Evolutionary conservation across 345 rosid species (phyloP), one percentile per base, ranked within the genome.

Genomic region (Alliaria petiolata): DNA sequence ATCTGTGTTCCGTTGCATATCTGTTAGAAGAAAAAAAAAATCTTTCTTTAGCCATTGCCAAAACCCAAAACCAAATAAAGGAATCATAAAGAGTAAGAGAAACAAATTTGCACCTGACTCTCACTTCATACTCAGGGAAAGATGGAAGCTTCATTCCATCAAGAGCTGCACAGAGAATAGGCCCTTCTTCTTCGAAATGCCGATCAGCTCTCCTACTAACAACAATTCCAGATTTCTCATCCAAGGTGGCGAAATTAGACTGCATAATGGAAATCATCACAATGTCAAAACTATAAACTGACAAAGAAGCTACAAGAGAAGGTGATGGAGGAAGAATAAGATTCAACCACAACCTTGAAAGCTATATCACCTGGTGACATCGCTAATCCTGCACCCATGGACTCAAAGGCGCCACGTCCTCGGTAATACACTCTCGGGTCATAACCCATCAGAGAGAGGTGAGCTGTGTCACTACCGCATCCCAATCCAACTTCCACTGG

Each of bases 401-500:
- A 95, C 76, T 95, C 99, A 61, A 91, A 91, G 0, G 99, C 96
- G 25, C 99, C 99, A 62, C 96, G 87, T 47, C 99, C 99, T 53
- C 84, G 77, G 67, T 93, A 91, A 77, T 95, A 95, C 8, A 89
- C 95, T 78, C 90, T 82, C 0, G 99, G 99, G 51, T 95, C 84
- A 82, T 91, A 93, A 62, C 97, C 97, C 82, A 91, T 62, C 0
- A 93, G 69, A 63, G 99, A 95, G 76, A 95, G 97, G 58, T 95
- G 99, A 80, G 97, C 97, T 3, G 99, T 95, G 79, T 91, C 99
- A 53, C 99, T 95, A 75, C 99, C 99, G 52, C 99, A 95, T 34
- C 87, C 97, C 69, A 95, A 85, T n/a, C 99, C 97, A 35, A 91
- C 97, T 85, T 95, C 99, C 20, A 95, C 99, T n/a, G 99, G 99